phyloP scores from a whole-genome alignment of 179 eudicot genomes.

The Patellifolia procumbens region DNA sequence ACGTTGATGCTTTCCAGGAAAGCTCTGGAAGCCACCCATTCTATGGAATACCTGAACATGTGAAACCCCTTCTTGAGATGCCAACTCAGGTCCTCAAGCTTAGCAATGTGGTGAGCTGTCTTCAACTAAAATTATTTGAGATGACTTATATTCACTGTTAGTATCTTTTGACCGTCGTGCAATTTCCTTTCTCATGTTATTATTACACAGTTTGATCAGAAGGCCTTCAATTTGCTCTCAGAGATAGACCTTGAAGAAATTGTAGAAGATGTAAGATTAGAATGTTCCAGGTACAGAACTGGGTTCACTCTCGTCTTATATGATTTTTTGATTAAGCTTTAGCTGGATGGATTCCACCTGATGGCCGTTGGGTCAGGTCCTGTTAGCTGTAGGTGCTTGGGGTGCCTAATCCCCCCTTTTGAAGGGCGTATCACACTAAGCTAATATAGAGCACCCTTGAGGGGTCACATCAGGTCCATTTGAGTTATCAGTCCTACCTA shows the following conservation, averaged over 20 bases:
- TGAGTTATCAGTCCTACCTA: too few relatives aligned
- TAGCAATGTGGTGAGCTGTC: constrained; percentile 59
- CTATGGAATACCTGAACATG: constrained; percentile 86
- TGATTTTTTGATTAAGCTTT: not conserved
- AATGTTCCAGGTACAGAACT: constrained; percentile 76
- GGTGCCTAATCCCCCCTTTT: too few relatives aligned
- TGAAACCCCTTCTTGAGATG: constrained; percentile 68
- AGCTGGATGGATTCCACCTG: too few relatives aligned
- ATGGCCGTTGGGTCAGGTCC: too few relatives aligned
- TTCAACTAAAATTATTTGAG: not conserved
- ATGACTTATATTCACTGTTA: not conserved
- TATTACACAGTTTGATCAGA: constrained; percentile 54
- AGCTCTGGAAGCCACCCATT: constrained; percentile 44
- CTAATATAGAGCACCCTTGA: too few relatives aligned
- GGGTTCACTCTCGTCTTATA: not conserved
- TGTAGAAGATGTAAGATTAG: constrained; percentile 76
- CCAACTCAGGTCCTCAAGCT: constrained; percentile 83
- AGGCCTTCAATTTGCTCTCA: constrained; percentile 46
- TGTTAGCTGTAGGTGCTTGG: too few relatives aligned
- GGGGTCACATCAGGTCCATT: too few relatives aligned
- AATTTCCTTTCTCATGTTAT: not conserved
- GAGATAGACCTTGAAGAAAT: constrained; percentile 76
- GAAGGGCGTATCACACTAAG: too few relatives aligned
- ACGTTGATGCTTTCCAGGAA: constrained; percentile 44
- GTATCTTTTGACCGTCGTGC: not conserved